Evolutionary conservation across 768 basidiomycete species (phyloP), one percentile per base, ranked within the genome.

Genomic region (Amanita pseudoporphyria): DNA sequence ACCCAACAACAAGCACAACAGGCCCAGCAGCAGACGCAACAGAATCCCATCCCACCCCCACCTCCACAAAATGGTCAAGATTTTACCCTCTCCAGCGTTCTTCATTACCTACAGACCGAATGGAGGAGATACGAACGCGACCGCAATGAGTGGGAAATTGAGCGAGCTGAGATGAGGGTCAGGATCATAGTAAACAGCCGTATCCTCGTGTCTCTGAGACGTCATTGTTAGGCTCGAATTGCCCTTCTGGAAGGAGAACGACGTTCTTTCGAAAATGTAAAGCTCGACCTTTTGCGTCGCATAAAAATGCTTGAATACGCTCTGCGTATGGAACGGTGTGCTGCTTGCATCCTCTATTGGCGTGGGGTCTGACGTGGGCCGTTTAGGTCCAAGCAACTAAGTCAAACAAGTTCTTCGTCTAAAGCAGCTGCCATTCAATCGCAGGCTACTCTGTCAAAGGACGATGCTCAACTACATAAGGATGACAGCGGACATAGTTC

Each of bases 241-340:
- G 96, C 96, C 18, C 78, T 98, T 40, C 78, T 99, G 49, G 96
- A 99, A 64, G 96, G 96, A 48, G 94, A 98, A 64, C 83, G 93
- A 51, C 80, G 95, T 55, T 96, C 93, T 0, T 95, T 94, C 58
- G 96, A 99, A 67, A 98, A 97, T 64, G 82, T 95, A 54, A 91
- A 96, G 67, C 77, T 93, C 54, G 96, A 98, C 68, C 75, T 98
- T 30, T 84, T 94, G 78, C 82, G 94, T 53, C 82, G 96, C 52
- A 96, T 97, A 57, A 96, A 96, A 79, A 96, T 99, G 95, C 81
- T 99, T 45, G 96, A 99, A 68, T 97, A 92, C 67, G 96, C 95
- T 35, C 73, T 99, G 42, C 82, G 92, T 41, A 83, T 94, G 72
- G 96, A 99, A 71, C 82, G 96, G 94, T 96, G 54, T 60, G 79